A percentile compares a stretch with the other conserved stretches of the same genome.
Evolutionary conservation across 169 alveolate species (phyloP).

Genomic region (Perkinsus olseni): DNA sequence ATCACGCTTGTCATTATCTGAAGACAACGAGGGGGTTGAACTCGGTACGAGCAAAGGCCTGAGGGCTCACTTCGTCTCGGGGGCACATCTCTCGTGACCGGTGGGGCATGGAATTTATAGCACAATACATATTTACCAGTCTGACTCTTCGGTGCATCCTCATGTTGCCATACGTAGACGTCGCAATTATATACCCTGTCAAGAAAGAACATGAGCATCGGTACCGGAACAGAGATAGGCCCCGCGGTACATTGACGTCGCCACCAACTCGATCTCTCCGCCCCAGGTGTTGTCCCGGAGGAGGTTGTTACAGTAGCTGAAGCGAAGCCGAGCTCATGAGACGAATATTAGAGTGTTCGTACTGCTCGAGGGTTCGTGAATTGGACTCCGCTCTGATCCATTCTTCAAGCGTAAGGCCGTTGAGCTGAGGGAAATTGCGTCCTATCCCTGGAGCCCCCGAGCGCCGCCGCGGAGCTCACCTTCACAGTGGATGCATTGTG

Average conservation of each 20-base stretch:
- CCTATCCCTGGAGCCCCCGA: no score
- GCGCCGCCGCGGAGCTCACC: neutral
- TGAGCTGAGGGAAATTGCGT: neutral
- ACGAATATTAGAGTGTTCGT: neutral
- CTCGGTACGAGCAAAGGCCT: no score
- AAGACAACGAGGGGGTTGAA: neutral
- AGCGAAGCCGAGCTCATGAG: neutral
- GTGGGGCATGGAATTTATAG: neutral
- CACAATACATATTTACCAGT: neutral
- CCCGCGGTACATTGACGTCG: neutral
- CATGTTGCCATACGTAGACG: neutral
- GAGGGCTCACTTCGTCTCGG: neutral
- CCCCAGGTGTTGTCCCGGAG: neutral
- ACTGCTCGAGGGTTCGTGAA: neutral
- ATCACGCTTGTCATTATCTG: neutral
- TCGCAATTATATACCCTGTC: neutral
- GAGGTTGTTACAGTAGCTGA: neutral
- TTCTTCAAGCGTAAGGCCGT: neutral
- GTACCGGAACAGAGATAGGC: no score
- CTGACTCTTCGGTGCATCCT: neutral
- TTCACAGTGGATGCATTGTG: neutral
- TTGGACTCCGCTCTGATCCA: neutral
- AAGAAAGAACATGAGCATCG: neutral
- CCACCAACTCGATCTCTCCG: neutral
- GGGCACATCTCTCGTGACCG: neutral